Base-by-base conservation (phyloP, 2,329 filamentous ascomycete genomes). In the Phaeophleospora eucalypticola region DNA sequence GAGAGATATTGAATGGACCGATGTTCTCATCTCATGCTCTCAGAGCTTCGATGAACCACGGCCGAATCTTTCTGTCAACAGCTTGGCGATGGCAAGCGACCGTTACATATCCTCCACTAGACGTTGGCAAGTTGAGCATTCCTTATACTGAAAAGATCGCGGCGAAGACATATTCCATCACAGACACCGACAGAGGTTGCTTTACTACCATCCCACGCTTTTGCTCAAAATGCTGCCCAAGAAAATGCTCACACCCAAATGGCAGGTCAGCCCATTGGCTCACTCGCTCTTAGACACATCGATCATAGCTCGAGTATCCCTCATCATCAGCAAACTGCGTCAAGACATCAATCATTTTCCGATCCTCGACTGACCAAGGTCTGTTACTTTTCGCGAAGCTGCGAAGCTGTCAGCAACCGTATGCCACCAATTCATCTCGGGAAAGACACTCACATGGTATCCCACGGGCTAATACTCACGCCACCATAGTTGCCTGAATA, bases 381-480 rank as follows among this genome's bases (percentile, higher is more conserved):
- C 52, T 46, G 40, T 52, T 46, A 12, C 49, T 52, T 36, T 54
- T 54, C 9, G 46, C 46, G 36, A 54, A 54, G 7, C 52, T 54
- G 19, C 9, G 24, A 9, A 16, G 19, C 9, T 20, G 19, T 35
- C 38, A 35, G 45, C 21, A 14, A 4, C 36, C 24, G 6, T 16
- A n/a, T 12, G 14, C 8, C 1, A 14, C 6, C 2, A 18, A 14
- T 10, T 6, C n/a, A 4, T 4, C 8, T 14, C 7, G 16, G 8
- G 1, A 29, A 29, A 6, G 6, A 12, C 24, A 49, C 52, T 50
- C 19, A 54, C 52, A 54, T 52, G 1, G 52, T 54, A 29, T 54
- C 52, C n/a, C 49, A 54, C 10, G 49, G 49, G 29, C 47, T 46
- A 12, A 53, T 19, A 3, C 44, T 45, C 24, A 37, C 45, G 8